Evolutionary conservation across 2,329 filamentous ascomycete species (phyloP), one percentile per base, ranked within the genome.

Genomic region (Diaporthe nobilis): DNA sequence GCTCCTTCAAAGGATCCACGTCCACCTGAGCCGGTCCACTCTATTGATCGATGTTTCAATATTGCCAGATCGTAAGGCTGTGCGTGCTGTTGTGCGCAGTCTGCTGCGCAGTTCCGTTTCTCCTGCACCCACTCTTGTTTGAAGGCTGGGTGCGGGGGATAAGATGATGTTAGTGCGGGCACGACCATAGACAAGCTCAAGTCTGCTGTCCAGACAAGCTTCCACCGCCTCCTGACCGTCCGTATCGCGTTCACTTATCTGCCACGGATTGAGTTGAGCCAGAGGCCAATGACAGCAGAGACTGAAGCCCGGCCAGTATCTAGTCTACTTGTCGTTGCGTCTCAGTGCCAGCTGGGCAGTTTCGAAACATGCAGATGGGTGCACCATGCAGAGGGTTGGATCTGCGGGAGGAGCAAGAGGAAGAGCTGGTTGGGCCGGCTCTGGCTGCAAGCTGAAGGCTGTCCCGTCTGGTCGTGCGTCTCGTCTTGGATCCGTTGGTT

Each of bases 301-400:
- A 39, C 25, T 20, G 17, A 37, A 17, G 28, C 25, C 63, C 63
- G 20, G 63, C 44, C 44, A 51, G 28, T 37, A 25, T 37, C 49
- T n/a, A 12, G 39, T 28, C n/a, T 63, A 25, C 58, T 31, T 28
- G 34, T 53, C 22, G 22, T 20, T 68, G 22, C 44, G 47, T 37
- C 44, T 39, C 51, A 51, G 31, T 71, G 65, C 34, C 63, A 74
- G 55, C 58, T 57, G n/a, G 34, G 49, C 44, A 47, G 73, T 61
- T 75, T 61, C 73, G 61, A 75, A 71, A 75, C 73, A 73, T 73
- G 70, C 55, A 58, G 53, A 47, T 25, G 34, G 31, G 31, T 25
- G 22, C 57, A 60, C 57, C 57, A n/a, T 42, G 44, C 63, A 37
- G 63, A 51, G 20, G 31, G 63, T 68, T 68, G 44, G 63, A 31